These are phyloP conservation scores for Trichoderma atroviride DNA, from an alignment of 2,329 filamentous ascomycete genomes.

Conservation along the genomic window DNA sequence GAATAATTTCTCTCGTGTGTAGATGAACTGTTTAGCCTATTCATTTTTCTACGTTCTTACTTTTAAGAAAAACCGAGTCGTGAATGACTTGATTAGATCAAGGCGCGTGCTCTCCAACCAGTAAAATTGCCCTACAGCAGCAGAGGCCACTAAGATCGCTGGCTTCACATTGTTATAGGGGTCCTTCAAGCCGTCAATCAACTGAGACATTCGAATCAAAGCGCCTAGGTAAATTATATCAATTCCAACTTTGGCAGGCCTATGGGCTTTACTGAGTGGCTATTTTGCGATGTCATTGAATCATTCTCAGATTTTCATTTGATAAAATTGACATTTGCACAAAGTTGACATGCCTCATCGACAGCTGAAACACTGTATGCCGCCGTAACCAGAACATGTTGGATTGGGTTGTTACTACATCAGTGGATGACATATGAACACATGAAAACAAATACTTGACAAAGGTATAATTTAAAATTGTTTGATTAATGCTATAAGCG, in stretches of 20 bases:
- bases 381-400: background rate
- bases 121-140: background rate
- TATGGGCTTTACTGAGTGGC: too few species aligned
- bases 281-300: too few species aligned
- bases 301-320: too few species aligned
- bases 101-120: background rate
- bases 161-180: background rate
- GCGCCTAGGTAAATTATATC: background rate
- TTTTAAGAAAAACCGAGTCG: too few species aligned
- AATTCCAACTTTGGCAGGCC: background rate
- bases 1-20: background rate
- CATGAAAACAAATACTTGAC: background rate
- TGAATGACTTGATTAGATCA: background rate
- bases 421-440: background rate
- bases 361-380: background rate
- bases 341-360: too few species aligned
- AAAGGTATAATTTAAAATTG: too few species aligned
- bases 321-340: too few species aligned
- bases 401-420: background rate
- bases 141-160: background rate
- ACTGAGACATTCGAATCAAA: background rate
- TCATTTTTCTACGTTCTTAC: too few species aligned
- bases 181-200: background rate
- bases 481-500: background rate
- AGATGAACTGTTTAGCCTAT: background rate